phyloP scores from a whole-genome alignment of 306 rosid genomes.

The Begonia loranthoides region DNA sequence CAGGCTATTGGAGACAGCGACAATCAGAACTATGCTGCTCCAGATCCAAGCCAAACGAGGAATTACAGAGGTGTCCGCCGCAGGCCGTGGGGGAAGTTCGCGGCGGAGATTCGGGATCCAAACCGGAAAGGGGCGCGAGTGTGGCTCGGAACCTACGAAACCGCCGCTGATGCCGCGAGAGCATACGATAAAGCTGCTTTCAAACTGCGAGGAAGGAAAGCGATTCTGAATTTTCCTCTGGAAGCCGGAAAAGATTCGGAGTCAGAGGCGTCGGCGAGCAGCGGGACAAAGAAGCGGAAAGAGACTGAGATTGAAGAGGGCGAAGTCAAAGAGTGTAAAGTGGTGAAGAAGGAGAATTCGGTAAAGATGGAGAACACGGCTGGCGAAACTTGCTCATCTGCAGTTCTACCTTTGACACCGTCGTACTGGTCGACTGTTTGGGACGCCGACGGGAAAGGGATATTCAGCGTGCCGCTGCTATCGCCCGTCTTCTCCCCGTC shows the following conservation, averaged over 20 bases:
- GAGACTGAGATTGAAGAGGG: constrained; percentile 2
- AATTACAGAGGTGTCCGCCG: constrained; percentile 31
- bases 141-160: constrained; percentile 37
- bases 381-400: neutral
- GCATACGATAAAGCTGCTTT: constrained; percentile 33
- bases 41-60: neutral
- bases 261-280: neutral
- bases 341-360: constrained; percentile 3
- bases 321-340: neutral
- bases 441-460: constrained; percentile 25
- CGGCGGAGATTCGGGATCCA: constrained; percentile 35
- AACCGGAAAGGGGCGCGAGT: constrained; percentile 27
- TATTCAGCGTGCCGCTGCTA: constrained; percentile 31
- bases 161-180: constrained; percentile 30
- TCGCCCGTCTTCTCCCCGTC: constrained; percentile 25
- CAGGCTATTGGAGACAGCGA: neutral
- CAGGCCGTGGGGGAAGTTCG: constrained; percentile 36
- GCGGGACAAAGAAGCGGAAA: constrained; percentile 9
- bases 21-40: neutral
- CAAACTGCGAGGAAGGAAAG: constrained; percentile 29
- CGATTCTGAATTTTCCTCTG: constrained; percentile 31
- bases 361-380: neutral
- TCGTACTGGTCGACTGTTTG: constrained; percentile 26
- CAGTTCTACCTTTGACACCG: constrained; percentile 22
- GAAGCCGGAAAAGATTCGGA: constrained; percentile 7